Evolutionary conservation across 2,329 filamentous ascomycete genomes (phyloP).

Genomic region (Colletotrichum theobromicola): DNA sequence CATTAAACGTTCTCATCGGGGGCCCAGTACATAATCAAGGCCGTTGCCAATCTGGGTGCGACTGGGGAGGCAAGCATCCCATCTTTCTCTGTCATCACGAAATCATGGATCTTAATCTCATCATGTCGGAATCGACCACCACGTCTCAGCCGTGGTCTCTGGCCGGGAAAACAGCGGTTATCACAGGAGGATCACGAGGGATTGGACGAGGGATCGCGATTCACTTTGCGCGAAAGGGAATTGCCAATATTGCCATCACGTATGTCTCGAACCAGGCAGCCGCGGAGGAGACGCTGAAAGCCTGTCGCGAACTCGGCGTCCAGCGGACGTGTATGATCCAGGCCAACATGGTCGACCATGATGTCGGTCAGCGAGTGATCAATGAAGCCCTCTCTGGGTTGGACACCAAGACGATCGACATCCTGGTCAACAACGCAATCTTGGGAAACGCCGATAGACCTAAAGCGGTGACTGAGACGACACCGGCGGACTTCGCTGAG

Average conservation of each 20-base stretch:
- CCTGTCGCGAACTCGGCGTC: neutral
- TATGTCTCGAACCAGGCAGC: neutral
- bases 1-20: neutral
- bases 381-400: neutral
- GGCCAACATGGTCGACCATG: neutral
- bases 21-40: neutral
- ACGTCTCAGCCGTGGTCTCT: neutral
- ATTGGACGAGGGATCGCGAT: neutral
- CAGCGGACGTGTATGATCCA: neutral
- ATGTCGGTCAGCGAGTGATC: neutral
- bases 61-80: neutral
- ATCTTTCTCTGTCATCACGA: neutral
- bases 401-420: neutral
- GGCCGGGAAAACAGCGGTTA: neutral
- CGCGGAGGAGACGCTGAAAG: neutral
- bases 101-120: neutral
- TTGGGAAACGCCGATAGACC: neutral
- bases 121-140: neutral
- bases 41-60: neutral
- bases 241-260: neutral
- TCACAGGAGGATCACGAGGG: neutral
- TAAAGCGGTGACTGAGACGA: neutral
- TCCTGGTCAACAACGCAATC: slow-evolving; percentile 4
- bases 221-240: neutral
- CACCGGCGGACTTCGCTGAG: neutral